Base-by-base conservation (phyloP, 2,329 filamentous ascomycete genomes). In the Aspergillus quadrilineatus region DNA sequence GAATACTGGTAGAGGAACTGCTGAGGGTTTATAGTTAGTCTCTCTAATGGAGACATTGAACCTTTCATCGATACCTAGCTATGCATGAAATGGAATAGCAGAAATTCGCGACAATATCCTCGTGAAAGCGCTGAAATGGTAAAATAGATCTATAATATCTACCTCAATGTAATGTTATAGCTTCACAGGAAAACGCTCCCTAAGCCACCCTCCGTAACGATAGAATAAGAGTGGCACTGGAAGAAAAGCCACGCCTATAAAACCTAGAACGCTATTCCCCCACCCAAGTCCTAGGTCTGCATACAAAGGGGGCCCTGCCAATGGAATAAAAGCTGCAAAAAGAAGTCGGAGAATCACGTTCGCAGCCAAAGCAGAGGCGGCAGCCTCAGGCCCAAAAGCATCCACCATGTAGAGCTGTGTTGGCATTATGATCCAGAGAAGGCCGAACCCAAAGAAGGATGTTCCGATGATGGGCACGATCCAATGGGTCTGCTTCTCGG, bases 301-400 rank as follows among this genome's bases (percentile, higher is more conserved):
- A 63, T 86, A 89, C 83, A 89, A 84, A 44, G 71, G 63, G 30
- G 81, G 71, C 0, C 82, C 84, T 1, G 79, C 77, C 6, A 87
- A 72, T 0, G 85, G 85, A 1, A 88, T 69, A 41, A 85, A 67
- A 2, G 80, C 82, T 7, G 82, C 84, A 6, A 83, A 74, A 0
- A 84, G 63, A n/a, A 69, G 73, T 17, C 60, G 54, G 0, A 64
- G 14, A 15, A 64, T 4, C 2, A 29, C 45, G 10, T 57, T 58
- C 1, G 67, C 69, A 22, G 69, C 71, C 30, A 74, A 46, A 4
- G 72, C 73, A 14, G 70, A 73, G 1, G 72, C 72, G 14, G 67
- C 69, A 14, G 59, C 67, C 36, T 64, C 55, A 7, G 66, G 58
- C 9, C 68, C 66, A 61, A 72, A 74, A 1, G 61, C 63, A 48